Evolutionary conservation across 2,329 filamentous ascomycete genomes (phyloP).

Genomic region (Harringtonia lauricola): DNA sequence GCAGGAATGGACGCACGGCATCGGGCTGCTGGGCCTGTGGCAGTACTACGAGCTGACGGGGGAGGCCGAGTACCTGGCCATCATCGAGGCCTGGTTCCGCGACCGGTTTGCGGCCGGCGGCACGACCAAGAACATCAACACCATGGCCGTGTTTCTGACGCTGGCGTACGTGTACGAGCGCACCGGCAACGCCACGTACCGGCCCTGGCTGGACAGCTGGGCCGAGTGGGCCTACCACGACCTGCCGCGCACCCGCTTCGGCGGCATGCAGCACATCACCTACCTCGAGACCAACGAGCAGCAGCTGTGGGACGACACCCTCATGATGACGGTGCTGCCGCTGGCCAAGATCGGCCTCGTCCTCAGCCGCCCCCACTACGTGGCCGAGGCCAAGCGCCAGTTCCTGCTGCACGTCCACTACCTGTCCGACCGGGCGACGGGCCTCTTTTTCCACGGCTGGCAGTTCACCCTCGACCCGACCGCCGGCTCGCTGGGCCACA

Average conservation of each 20-base stretch:
- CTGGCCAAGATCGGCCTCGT: constrained; percentile 69
- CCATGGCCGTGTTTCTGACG: constrained; percentile 68
- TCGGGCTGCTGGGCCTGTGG: constrained; percentile 72
- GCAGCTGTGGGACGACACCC: constrained; percentile 75
- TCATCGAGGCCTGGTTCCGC: constrained; percentile 65
- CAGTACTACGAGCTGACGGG: constrained; percentile 69
- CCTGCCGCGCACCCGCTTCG: constrained; percentile 58
- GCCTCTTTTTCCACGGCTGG: constrained; percentile 76
- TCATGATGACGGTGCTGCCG: constrained; percentile 81
- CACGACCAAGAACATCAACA: constrained; percentile 80
- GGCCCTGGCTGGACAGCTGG: constrained; percentile 72
- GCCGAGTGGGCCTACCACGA: constrained; percentile 76
- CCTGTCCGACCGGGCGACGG: constrained; percentile 59
- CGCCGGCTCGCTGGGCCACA: constrained; percentile 31
- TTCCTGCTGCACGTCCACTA: constrained; percentile 72
- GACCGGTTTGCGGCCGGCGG: constrained; percentile 56
- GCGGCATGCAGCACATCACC: constrained; percentile 66
- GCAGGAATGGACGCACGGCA: constrained; percentile 65
- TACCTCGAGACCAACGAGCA: constrained; percentile 60
- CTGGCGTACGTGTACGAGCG: constrained; percentile 70
- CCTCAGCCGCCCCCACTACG: constrained; percentile 58
- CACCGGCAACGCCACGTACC: constrained; percentile 54
- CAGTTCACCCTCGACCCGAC: constrained; percentile 44
- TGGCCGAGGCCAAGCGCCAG: constrained; percentile 67
- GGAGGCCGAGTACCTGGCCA: constrained; percentile 44